A percentile compares a stretch with the other conserved stretches of the same genome.
Evolutionary conservation across 2,329 filamentous ascomycete genomes (phyloP).

Genomic region (Aureobasidium zeae): DNA sequence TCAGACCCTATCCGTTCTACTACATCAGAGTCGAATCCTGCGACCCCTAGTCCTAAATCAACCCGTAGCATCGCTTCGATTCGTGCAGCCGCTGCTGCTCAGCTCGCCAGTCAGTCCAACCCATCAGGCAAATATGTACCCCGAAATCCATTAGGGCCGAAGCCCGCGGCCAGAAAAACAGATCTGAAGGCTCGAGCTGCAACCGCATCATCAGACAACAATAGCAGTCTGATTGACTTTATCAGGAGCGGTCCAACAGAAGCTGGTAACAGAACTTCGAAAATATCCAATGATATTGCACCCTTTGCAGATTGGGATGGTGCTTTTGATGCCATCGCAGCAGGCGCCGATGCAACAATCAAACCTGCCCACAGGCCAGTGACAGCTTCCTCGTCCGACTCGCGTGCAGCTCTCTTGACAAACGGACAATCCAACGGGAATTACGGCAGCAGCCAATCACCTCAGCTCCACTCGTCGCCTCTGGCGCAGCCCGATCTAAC

Average conservation of each 20-base stretch:
- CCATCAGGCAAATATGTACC: slow-evolving; percentile 16
- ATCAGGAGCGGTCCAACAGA: slow-evolving; percentile 73
- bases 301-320: slow-evolving; percentile 11
- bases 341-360: not conserved
- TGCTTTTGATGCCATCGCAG: too few species aligned
- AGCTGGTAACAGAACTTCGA: slow-evolving; percentile 25
- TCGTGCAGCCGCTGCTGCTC: slow-evolving; percentile 9
- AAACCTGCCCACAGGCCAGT: slow-evolving; percentile 1
- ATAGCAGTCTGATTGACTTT: slow-evolving; percentile 87
- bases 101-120: slow-evolving; percentile 1
- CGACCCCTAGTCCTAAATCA: slow-evolving; percentile 15
- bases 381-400: slow-evolving; percentile 45
- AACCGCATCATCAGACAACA: slow-evolving; percentile 59
- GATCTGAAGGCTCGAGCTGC: slow-evolving; percentile 30
- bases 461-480: not conserved
- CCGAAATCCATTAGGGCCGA: slow-evolving; percentile 1
- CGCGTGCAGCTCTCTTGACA: slow-evolving; percentile 58
- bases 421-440: slow-evolving; percentile 10
- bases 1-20: slow-evolving; percentile 84
- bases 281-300: slow-evolving; percentile 15
- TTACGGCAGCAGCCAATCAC: slow-evolving; percentile 3
- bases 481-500: not conserved
- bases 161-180: slow-evolving; percentile 2
- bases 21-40: slow-evolving; percentile 45
- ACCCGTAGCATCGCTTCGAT: slow-evolving; percentile 13